phyloP scores from a whole-genome alignment of 768 basidiomycete genomes.

The Lactarius indigo region DNA sequence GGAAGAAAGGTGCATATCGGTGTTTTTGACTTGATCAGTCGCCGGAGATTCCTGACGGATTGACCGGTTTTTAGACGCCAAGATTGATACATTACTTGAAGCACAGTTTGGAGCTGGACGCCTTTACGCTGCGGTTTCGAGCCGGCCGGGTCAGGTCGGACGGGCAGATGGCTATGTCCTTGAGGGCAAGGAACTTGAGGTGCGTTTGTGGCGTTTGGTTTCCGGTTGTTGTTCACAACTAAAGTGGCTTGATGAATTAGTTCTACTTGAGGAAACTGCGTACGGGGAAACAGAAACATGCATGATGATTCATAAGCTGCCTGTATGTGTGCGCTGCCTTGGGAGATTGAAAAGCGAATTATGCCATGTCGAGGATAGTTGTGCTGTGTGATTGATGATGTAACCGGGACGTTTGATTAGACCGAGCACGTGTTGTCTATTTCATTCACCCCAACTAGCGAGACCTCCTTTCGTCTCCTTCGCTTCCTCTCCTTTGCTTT shows the following conservation, averaged over 20 bases:
- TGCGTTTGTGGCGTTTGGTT: constrained; percentile 35
- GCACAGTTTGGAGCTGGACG: constrained; percentile 91
- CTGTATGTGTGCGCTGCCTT: neutral
- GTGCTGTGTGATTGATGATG: neutral
- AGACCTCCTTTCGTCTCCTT: constrained; percentile 1
- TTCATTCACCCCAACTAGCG: neutral
- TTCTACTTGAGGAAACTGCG: constrained; percentile 95
- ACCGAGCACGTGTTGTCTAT: neutral
- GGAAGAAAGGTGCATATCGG: constrained; percentile 72
- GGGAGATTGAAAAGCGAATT: neutral
- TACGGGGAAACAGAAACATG: constrained; percentile 94
- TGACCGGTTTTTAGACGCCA: constrained; percentile 56
- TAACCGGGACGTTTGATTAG: neutral
- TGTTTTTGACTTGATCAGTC: neutral
- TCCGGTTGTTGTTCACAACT: neutral
- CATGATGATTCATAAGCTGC: constrained; percentile 33
- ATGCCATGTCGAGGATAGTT: neutral
- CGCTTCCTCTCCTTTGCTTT: neutral
- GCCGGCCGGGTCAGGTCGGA: constrained; percentile 95
- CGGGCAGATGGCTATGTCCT: constrained; percentile 96
- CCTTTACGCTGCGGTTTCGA: constrained; percentile 89
- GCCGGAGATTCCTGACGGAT: constrained; percentile 11
- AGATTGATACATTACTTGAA: constrained; percentile 88
- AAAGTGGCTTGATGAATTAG: constrained; percentile 38
- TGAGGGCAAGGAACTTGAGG: constrained; percentile 98